Conservation (phyloP, 2,329 filamentous ascomycete species). For the Akanthomyces dipterigenus region DNA sequence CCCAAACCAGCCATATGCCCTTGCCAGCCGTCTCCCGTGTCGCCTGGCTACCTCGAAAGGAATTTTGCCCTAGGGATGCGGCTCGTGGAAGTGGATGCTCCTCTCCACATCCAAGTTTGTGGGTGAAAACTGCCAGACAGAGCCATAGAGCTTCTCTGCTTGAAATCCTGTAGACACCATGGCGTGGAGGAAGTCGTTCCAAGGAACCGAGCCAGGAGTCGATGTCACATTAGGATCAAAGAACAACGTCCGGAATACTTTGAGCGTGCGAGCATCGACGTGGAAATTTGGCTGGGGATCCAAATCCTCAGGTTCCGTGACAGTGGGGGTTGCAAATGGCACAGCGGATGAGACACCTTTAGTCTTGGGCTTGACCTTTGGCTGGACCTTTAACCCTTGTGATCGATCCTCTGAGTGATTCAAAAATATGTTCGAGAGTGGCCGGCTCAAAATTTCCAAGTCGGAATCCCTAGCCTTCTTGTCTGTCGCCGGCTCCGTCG, state of each 20-base stretch:
- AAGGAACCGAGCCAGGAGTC: constrained; percentile 41
- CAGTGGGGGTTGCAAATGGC: background rate
- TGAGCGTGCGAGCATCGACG: constrained; percentile 27
- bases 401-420: background rate
- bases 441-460: constrained; percentile 13
- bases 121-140: constrained; percentile 53
- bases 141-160: constrained; percentile 52
- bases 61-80: constrained; percentile 49
- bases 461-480: background rate
- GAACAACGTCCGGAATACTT: constrained; percentile 36
- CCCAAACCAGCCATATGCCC: constrained; percentile 44
- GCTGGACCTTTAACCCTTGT: background rate
- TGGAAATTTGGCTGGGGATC: constrained; percentile 12
- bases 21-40: constrained; percentile 40
- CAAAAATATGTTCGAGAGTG: constrained; percentile 20
- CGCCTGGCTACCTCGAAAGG: constrained; percentile 37
- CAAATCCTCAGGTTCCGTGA: background rate
- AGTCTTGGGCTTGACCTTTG: background rate
- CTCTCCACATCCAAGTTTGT: constrained; percentile 32
- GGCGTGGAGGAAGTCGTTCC: constrained; percentile 48
- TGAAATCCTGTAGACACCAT: constrained; percentile 44
- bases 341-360: background rate
- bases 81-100: constrained; percentile 55
- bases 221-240: constrained; percentile 27
- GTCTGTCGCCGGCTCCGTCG: constrained; percentile 13